Conservation (phyloP, 2,329 filamentous ascomycete species). For the Penicillium sp. region DNA sequence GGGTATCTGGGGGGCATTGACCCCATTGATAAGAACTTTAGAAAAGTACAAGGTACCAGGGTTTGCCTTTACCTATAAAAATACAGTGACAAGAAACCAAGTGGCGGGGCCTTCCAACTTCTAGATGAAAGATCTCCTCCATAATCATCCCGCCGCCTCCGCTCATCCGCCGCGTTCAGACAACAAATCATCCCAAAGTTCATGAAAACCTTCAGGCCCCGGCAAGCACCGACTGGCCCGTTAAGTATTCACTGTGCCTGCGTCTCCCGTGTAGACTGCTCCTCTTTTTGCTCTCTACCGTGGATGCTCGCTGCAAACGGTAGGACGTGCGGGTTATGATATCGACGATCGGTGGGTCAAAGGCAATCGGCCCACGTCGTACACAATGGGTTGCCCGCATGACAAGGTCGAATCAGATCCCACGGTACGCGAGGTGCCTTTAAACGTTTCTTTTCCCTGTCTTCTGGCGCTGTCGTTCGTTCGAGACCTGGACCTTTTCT, state of each 20-base stretch:
- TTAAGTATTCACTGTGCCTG: conserved; percentile 17
- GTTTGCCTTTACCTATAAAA: neutral
- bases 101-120: neutral
- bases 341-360: conserved; percentile 14
- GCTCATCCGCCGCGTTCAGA: conserved; percentile 2
- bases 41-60: neutral
- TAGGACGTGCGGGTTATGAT: conserved; percentile 10
- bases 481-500: neutral
- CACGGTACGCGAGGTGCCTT: conserved; percentile 16
- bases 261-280: conserved; percentile 6
- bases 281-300: neutral
- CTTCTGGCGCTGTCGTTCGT: neutral
- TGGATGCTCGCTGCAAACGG: conserved; percentile 17
- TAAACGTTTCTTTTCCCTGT: conserved; percentile 7
- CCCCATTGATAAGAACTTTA: conserved; percentile 3
- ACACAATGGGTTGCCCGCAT: conserved; percentile 15
- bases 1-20: conserved; percentile 3
- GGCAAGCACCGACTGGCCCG: conserved; percentile 15
- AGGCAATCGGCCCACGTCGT: conserved; percentile 3
- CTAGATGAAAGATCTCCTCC: neutral
- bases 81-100: neutral
- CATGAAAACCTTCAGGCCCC: conserved; percentile 16
- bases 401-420: conserved; percentile 12
- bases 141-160: neutral
- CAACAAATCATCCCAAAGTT: neutral